phyloP scores from a whole-genome alignment of 2,329 filamentous ascomycete species.

The Fusarium sp. region DNA sequence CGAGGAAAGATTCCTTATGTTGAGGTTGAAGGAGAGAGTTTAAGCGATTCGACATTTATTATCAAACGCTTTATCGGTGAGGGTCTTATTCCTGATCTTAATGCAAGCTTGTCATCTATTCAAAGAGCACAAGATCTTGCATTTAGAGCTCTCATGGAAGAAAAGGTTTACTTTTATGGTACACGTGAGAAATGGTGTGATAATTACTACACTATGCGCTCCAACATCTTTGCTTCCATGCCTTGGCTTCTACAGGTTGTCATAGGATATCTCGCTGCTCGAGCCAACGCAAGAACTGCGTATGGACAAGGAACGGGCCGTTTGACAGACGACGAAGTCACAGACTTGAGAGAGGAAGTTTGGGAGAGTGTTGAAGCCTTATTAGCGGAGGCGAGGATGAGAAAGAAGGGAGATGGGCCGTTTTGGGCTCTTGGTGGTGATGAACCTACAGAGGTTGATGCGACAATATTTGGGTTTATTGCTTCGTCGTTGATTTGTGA shows the following conservation, averaged over 20 bases:
- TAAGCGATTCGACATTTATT: constrained; percentile 69
- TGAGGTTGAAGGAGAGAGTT: constrained; percentile 44
- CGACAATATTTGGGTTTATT: constrained; percentile 68
- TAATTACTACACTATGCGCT: constrained; percentile 70
- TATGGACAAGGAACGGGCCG: constrained; percentile 68
- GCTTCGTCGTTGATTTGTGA: constrained; percentile 62
- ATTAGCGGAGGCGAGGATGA: constrained; percentile 52
- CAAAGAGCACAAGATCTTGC: constrained; percentile 63
- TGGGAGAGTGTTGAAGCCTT: constrained; percentile 65
- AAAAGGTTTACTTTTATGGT: constrained; percentile 70
- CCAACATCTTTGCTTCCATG: constrained; percentile 59
- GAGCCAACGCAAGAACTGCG: constrained; percentile 57
- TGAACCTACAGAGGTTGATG: constrained; percentile 67
- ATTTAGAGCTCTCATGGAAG: constrained; percentile 67
- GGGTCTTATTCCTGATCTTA: constrained; percentile 61
- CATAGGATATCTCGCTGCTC: constrained; percentile 63
- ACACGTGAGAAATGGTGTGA: constrained; percentile 67
- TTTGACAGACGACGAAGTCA: constrained; percentile 62
- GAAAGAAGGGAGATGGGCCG: constrained; percentile 45
- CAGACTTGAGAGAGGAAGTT: constrained; percentile 58
- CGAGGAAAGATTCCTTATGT: constrained; percentile 72
- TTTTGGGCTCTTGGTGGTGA: constrained; percentile 70
- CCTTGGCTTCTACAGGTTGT: constrained; percentile 64
- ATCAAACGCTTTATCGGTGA: constrained; percentile 55
- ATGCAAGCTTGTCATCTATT: constrained; percentile 52